Conservation (phyloP, 139 green algal genomes). For the Micractinium sp. region DNA sequence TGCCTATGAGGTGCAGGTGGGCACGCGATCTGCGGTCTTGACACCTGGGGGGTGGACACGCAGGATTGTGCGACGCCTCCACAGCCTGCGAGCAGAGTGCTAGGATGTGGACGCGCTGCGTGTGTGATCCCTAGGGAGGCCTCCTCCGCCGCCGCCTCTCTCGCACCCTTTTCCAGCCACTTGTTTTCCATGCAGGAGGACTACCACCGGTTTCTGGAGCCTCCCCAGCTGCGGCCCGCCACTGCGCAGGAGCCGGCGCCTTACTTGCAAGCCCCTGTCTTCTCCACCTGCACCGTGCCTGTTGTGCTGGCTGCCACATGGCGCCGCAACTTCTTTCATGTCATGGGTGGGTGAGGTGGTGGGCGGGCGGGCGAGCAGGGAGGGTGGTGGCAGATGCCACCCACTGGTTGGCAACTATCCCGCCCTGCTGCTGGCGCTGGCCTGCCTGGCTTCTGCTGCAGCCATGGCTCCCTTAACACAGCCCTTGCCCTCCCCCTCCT, state of each 20-base stretch:
- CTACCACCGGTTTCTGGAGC: not conserved
- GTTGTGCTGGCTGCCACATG: constrained; percentile 1
- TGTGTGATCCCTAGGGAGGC: too few species aligned
- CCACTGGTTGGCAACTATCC: not conserved
- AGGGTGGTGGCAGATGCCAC: not conserved
- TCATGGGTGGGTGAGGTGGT: not conserved
- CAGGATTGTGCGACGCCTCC: too few species aligned
- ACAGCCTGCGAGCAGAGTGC: too few species aligned
- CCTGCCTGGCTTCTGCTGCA: not conserved
- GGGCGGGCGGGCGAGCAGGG: not conserved
- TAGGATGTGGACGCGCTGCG: too few species aligned
- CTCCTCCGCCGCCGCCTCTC: too few species aligned
- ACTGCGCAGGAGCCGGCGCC: not conserved
- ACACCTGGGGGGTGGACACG: too few species aligned
- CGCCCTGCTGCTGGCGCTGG: not conserved
- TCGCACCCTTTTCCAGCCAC: too few species aligned
- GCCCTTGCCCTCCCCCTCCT: not conserved
- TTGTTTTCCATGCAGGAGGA: not conserved
- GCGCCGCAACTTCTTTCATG: constrained; percentile 2
- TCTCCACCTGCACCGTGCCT: constrained; percentile 27
- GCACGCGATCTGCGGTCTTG: not conserved
- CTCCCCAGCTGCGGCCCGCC: constrained; percentile 4
- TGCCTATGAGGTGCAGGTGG: not conserved
- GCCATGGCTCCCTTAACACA: not conserved
- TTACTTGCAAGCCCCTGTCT: not conserved